These are phyloP conservation scores for Tolypocladium inflatum DNA, from an alignment of 2,329 filamentous ascomycete species.

Conservation along the genomic window DNA sequence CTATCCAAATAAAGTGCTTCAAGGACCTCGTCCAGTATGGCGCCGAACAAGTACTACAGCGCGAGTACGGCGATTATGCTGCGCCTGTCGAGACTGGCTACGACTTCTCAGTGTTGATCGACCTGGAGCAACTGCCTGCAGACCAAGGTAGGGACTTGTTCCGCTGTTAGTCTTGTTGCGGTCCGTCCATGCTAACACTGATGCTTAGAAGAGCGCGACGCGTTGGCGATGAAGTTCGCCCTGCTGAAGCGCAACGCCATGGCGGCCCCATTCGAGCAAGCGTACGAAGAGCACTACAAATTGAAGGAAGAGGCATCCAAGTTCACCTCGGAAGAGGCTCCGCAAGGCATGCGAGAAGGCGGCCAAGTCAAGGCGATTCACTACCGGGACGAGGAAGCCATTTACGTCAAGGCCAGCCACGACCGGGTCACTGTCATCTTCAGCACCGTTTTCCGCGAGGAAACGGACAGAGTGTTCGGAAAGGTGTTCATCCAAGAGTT, in stretches of 20 bases:
- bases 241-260: conserved; percentile 96
- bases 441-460: conserved; percentile 94
- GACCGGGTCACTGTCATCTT: conserved; percentile 98
- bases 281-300: conserved; percentile 84
- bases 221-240: conserved; percentile 77
- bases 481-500: conserved; percentile 99
- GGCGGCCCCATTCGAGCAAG: conserved; percentile 96
- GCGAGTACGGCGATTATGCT: conserved; percentile 92
- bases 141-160: conserved; percentile 50
- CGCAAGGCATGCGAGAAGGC: conserved; percentile 80
- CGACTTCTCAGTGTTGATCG: conserved; percentile 88
- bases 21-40: conserved; percentile 87
- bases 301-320: conserved; percentile 82
- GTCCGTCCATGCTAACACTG: not conserved
- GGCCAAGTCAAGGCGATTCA: conserved; percentile 93
- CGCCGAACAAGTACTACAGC: conserved; percentile 79
- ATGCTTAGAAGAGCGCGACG: conserved; percentile 65
- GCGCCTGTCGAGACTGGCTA: conserved; percentile 81
- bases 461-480: conserved; percentile 94
- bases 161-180: not conserved
- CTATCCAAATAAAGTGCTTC: conserved; percentile 91
- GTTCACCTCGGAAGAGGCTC: conserved; percentile 88
- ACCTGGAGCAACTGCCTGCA: conserved; percentile 77
- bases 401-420: conserved; percentile 96
- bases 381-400: conserved; percentile 97